These are phyloP conservation scores for Lactarius hengduanensis DNA, from an alignment of 768 basidiomycete genomes.

Conservation along the genomic window DNA sequence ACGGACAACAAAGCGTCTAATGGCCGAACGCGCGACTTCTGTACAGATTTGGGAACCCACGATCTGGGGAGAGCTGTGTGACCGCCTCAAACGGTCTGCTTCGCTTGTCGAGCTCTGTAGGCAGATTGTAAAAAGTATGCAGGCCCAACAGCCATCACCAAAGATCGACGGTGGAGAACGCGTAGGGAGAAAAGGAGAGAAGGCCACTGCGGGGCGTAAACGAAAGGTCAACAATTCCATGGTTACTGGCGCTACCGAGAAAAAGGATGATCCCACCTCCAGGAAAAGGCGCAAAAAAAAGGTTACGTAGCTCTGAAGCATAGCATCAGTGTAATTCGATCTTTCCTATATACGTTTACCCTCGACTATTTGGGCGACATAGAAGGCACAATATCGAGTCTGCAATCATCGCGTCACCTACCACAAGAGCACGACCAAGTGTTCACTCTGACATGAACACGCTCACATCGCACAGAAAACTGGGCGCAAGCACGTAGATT, in stretches of 20 bases:
- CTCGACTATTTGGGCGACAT: not conserved
- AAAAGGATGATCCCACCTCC: conserved; percentile 43
- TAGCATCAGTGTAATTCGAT: not conserved
- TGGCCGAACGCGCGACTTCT: conserved; percentile 35
- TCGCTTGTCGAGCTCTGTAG: conserved; percentile 62
- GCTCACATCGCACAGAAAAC: not conserved
- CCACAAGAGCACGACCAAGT: not conserved
- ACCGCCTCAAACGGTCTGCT: conserved; percentile 61
- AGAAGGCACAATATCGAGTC: not conserved
- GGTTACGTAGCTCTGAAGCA: not conserved
- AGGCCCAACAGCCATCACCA: conserved; percentile 1
- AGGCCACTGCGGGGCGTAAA: conserved; percentile 30
- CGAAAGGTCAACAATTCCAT: conserved; percentile 31
- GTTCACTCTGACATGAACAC: not conserved
- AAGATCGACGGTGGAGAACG: conserved; percentile 27
- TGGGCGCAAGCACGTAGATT: not conserved
- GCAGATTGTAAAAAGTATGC: conserved; percentile 48
- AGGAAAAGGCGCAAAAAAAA: not conserved
- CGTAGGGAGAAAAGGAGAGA: conserved; percentile 26
- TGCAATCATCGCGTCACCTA: too few relatives aligned
- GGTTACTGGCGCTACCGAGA: conserved; percentile 29
- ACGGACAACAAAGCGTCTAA: conserved; percentile 60
- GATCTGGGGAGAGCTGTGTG: conserved; percentile 55
- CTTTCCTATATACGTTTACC: too few relatives aligned
- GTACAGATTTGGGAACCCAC: conserved; percentile 56